Evolutionary conservation across 2,329 filamentous ascomycete species (phyloP).

Genomic region (Curvularia sp.): DNA sequence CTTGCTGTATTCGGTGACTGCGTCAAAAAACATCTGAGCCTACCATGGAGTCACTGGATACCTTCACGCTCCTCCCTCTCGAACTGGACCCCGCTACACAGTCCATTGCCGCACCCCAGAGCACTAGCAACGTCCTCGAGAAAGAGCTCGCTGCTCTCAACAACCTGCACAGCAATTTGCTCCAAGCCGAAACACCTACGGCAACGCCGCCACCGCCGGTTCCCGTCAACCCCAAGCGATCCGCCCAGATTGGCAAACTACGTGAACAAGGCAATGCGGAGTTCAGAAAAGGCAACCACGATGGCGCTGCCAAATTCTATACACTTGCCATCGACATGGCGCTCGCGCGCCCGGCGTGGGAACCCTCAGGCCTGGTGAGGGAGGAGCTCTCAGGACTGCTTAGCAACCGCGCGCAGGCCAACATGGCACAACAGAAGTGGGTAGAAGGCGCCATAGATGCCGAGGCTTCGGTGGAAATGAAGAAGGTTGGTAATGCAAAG

Average conservation of each 20-base stretch:
- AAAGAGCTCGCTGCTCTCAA: conserved; percentile 74
- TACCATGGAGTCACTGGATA: conserved; percentile 57
- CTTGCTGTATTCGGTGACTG: neutral
- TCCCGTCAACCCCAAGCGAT: conserved; percentile 91
- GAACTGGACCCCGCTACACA: conserved; percentile 83
- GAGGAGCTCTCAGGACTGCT: conserved; percentile 84
- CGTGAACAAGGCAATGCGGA: conserved; percentile 84
- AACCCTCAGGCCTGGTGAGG: conserved; percentile 79
- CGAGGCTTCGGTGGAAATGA: conserved; percentile 85
- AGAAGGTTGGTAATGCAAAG: conserved; percentile 87
- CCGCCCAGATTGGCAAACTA: conserved; percentile 85
- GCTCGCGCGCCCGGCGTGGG: conserved; percentile 80
- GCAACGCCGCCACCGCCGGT: conserved; percentile 82
- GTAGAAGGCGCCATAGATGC: conserved; percentile 87
- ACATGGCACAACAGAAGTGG: conserved; percentile 84
- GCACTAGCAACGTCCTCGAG: conserved; percentile 47
- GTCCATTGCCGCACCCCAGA: conserved; percentile 63
- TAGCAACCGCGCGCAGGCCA: conserved; percentile 86
- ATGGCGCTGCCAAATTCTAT: conserved; percentile 82
- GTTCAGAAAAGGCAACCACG: conserved; percentile 77
- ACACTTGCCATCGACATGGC: conserved; percentile 91
- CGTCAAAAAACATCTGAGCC: neutral
- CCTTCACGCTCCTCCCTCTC: conserved; percentile 83
- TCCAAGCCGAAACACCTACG: conserved; percentile 68
- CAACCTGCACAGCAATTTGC: conserved; percentile 75